A percentile compares a stretch with the other conserved stretches of the same genome.
Conservation (phyloP, 1,284 basidiomycete genomes). For the Cutaneotrichosporon sp. region DNA sequence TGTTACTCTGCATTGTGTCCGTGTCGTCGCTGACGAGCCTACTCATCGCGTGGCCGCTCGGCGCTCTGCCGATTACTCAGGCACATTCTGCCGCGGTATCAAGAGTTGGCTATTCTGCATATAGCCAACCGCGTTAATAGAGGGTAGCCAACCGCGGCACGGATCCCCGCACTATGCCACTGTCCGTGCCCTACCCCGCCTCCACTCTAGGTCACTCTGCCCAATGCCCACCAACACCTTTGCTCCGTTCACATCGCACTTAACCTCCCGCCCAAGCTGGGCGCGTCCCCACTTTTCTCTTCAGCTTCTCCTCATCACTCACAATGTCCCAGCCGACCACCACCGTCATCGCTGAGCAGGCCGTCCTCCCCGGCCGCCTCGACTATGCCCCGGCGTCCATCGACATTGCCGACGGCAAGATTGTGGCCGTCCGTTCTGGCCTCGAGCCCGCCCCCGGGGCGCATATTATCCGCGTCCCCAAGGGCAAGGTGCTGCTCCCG, state of each 20-base stretch:
- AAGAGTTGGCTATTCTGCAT: background rate
- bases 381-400: conserved; percentile 65
- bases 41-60: background rate
- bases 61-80: too few relatives aligned
- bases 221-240: background rate
- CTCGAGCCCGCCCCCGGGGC: conserved; percentile 17
- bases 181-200: background rate
- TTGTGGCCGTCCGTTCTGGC: conserved; percentile 58
- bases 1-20: too few relatives aligned
- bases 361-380: conserved; percentile 62
- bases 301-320: background rate
- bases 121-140: too few relatives aligned
- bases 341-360: conserved; percentile 44
- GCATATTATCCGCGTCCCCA: conserved; percentile 45
- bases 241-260: background rate
- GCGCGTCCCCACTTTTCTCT: background rate
- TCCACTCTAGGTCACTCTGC: background rate
- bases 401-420: conserved; percentile 65
- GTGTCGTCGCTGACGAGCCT: too few relatives aligned
- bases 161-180: background rate
- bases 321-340: conserved; percentile 8
- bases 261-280: background rate
- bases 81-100: background rate
- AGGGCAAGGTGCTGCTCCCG: conserved; percentile 64
- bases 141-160: background rate